Conservation (phyloP, 805 yeast species). For the Saccharomycopsis sp. region DNA sequence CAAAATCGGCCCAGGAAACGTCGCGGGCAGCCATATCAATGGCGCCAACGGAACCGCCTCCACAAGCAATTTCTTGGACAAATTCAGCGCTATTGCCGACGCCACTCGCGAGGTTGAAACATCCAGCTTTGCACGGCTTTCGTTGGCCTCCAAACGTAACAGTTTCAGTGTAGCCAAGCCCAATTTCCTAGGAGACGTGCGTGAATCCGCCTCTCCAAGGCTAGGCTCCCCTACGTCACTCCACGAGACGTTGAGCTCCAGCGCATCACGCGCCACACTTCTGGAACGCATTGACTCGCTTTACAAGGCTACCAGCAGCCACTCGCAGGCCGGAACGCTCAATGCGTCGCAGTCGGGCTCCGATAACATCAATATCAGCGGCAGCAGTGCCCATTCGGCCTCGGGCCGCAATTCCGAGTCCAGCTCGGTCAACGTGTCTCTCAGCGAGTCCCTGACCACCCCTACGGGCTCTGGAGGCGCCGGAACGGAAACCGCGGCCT, state of each 20-base stretch:
- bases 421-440: constrained; percentile 32
- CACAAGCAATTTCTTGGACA: constrained; percentile 46
- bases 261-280: constrained; percentile 19
- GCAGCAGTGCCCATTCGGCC: neutral
- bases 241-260: constrained; percentile 26
- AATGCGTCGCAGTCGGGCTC: constrained; percentile 2
- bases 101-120: constrained; percentile 62
- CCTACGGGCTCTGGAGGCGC: constrained; percentile 15
- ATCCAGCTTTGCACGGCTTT: constrained; percentile 34
- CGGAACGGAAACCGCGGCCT: neutral
- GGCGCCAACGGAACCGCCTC: constrained; percentile 23
- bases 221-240: constrained; percentile 25
- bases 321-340: constrained; percentile 2
- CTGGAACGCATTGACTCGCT: constrained; percentile 52
- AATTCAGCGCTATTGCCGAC: constrained; percentile 59
- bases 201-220: constrained; percentile 24
- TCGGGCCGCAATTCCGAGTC: neutral
- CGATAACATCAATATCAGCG: neutral
- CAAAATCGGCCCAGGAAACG: constrained; percentile 19
- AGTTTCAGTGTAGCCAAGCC: constrained; percentile 43
- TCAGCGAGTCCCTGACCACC: constrained; percentile 30
- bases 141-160: constrained; percentile 30
- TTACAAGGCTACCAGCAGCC: constrained; percentile 32
- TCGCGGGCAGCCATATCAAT: neutral
- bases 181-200: constrained; percentile 38